Percentiles rank a stretch among this genome's conserved stretches.
Evolutionary conservation across 345 rosid species (phyloP).

Genomic region (Populus simonii): DNA sequence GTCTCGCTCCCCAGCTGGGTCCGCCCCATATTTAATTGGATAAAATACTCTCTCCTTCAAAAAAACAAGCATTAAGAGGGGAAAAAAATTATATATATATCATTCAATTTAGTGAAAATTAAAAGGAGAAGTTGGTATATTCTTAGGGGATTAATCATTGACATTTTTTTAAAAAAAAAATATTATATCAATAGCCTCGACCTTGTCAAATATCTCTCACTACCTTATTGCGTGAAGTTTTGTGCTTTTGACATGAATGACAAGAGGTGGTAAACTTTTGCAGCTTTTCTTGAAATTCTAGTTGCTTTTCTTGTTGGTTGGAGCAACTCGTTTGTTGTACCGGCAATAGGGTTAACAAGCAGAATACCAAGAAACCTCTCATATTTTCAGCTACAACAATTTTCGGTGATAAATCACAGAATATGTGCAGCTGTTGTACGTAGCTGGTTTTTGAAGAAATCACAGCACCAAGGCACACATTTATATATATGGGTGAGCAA

Average conservation of each 20-base stretch:
- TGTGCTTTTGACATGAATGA: conserved; percentile 3
- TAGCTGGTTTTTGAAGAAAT: too few relatives aligned
- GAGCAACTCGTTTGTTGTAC: conserved; percentile 25
- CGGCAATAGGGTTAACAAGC: too few relatives aligned
- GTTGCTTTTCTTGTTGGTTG: conserved; percentile 25
- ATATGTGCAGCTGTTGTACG: too few relatives aligned
- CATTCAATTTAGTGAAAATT: neutral
- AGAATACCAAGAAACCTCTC: too few relatives aligned
- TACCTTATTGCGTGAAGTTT: conserved; percentile 31
- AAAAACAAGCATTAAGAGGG: neutral
- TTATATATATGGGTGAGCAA: too few relatives aligned
- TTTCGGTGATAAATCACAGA: too few relatives aligned
- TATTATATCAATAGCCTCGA: too few relatives aligned
- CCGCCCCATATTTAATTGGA: conserved; percentile 67
- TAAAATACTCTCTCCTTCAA: conserved; percentile 55
- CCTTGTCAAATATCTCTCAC: neutral
- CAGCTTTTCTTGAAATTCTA: conserved; percentile 36
- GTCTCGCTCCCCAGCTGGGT: conserved; percentile 54
- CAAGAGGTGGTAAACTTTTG: conserved; percentile 17
- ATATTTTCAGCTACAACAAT: too few relatives aligned
- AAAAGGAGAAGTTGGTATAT: too few relatives aligned
- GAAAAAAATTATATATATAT: neutral
- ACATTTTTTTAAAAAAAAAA: too few relatives aligned
- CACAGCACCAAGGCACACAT: too few relatives aligned
- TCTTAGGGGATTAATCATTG: too few relatives aligned